Base-by-base conservation (phyloP, 306 rosid genomes). In the Prunus armeniaca region DNA sequence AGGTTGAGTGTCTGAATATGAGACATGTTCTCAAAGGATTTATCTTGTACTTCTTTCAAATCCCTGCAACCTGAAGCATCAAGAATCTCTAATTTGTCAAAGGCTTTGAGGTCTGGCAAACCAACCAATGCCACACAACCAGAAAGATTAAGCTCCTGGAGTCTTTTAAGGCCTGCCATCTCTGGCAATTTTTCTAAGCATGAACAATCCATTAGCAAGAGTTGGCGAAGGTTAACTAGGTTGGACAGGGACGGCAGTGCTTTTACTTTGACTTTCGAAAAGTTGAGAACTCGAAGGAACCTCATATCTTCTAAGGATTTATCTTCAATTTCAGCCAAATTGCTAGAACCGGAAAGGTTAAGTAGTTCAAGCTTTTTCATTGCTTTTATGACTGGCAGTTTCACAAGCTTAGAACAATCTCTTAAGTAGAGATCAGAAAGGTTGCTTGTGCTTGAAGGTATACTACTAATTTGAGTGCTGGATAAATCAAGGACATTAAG, bases 401-500 rank as follows among this genome's bases (percentile, higher is more conserved):
- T 67, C 25, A 6, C 67, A 22, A 76, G 80, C 5, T 41, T 10
- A 38, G 15, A 46, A 55, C 80, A 76, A 14, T 76, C 22, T 24
- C 32, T 69, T 22, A 76, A 55, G 67, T 1, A 11, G 73, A 76
- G 85, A 20, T 65, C 5, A 8, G 73, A 14, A 61, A 84, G 75
- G 56, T 52, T 2, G 9, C 17, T 0, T 8, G 56, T 46, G n/a
- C 76, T 74, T 70, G 83, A 49, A 57, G 85, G 85, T 1, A 78
- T 20, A 13, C 24, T 43, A 2, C 2, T 3, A 24, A 81, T 65
- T 18, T 28, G 70, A 66, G 85, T 72, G 25, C 10, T 20, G 19
- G 88, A 78, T n/a, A 84, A 60, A 64, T 78, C 65, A 75, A 84
- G 85, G 69, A 78, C 38, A 22, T 75, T 66, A 56, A 84, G 85